A percentile compares a stretch with the other conserved stretches of the same genome.
Evolutionary conservation across 352 stramenopile genomes (phyloP).

Genomic region (Albugo candida): DNA sequence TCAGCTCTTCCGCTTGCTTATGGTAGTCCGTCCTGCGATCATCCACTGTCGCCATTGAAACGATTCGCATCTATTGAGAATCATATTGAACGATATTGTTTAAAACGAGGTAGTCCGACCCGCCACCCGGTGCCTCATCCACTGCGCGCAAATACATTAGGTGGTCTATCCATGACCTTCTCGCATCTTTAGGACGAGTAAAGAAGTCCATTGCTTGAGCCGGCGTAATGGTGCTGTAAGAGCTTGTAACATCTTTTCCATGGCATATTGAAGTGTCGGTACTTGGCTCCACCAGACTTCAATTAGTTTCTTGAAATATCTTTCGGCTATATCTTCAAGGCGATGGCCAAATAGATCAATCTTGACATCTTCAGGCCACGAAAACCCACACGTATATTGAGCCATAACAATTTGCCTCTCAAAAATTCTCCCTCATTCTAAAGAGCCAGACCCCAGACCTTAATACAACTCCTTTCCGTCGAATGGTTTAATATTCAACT

Average conservation of each 20-base stretch:
- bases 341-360: neutral
- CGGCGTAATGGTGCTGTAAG: conserved; percentile 1
- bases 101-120: conserved; percentile 1
- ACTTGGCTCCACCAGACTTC: neutral
- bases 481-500: no score
- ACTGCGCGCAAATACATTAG: conserved; percentile 4
- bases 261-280: neutral
- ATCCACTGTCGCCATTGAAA: conserved; percentile 4
- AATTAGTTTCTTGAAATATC: conserved; percentile 1
- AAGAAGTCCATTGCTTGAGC: conserved; percentile 1
- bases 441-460: neutral
- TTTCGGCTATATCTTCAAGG: neutral
- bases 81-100: conserved; percentile 10
- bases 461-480: conserved; percentile 1
- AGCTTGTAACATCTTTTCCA: conserved; percentile 1
- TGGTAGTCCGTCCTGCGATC: neutral
- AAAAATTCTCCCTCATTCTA: neutral
- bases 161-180: conserved; percentile 3
- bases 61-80: conserved; percentile 4
- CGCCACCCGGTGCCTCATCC: neutral
- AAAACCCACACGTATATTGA: neutral
- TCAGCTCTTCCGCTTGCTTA: conserved; percentile 3
- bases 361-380: conserved; percentile 1
- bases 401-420: neutral
- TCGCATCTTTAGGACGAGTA: neutral